These are phyloP conservation scores for Aspergillus diversus DNA, from an alignment of 495 filamentous ascomycete species.

Conservation along the genomic window DNA sequence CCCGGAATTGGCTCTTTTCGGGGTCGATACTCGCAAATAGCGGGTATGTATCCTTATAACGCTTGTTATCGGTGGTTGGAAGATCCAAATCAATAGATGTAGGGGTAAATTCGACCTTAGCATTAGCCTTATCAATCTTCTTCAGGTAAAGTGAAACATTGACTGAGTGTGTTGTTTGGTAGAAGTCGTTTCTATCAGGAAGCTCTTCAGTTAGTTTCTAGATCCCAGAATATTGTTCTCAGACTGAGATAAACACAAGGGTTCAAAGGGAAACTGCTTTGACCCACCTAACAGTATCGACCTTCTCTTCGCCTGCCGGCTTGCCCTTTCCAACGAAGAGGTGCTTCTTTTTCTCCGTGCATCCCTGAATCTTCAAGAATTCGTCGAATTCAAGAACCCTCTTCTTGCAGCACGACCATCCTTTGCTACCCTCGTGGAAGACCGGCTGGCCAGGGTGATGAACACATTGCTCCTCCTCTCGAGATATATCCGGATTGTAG, in stretches of 20 bases:
- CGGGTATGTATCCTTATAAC: conserved; percentile 72
- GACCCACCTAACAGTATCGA: conserved; percentile 72
- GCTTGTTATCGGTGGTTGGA: conserved; percentile 81
- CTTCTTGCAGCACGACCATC: conserved; percentile 95
- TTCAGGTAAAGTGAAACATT: conserved; percentile 95
- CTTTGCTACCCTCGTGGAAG: conserved; percentile 98
- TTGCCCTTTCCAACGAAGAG: conserved; percentile 84
- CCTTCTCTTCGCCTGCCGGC: conserved; percentile 55
- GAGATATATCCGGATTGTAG: conserved; percentile 60
- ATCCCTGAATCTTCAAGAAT: conserved; percentile 94
- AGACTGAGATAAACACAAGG: background rate
- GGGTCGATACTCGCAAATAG: conserved; percentile 78
- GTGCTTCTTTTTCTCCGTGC: conserved; percentile 78
- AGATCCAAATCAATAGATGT: conserved; percentile 73
- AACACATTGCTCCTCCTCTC: conserved; percentile 78
- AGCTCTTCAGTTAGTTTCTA: background rate
- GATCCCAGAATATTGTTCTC: conserved; percentile 1
- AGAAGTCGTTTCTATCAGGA: conserved; percentile 78
- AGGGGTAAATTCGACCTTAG: conserved; percentile 67
- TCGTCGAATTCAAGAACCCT: conserved; percentile 96
- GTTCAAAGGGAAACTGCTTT: background rate
- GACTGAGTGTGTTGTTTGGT: conserved; percentile 83
- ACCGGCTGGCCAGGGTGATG: conserved; percentile 86
- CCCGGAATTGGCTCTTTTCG: conserved; percentile 73
- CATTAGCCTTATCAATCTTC: conserved; percentile 85